Evolutionary conservation across 805 yeast genomes (phyloP).

Genomic region (Spathaspora hagerdaliae): DNA sequence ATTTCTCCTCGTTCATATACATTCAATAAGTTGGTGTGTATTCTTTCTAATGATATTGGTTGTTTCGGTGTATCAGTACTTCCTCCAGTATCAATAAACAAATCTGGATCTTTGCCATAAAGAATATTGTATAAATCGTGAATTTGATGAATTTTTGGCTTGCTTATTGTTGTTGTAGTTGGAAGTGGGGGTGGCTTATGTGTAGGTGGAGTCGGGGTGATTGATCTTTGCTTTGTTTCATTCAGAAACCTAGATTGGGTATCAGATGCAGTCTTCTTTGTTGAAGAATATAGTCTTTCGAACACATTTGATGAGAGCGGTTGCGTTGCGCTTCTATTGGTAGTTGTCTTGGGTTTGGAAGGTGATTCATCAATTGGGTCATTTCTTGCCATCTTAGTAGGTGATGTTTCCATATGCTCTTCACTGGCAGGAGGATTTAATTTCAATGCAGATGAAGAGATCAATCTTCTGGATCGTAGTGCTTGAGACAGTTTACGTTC

Average conservation of each 20-base stretch:
- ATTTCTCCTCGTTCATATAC: conserved; percentile 63
- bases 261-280: not conserved
- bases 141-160: not conserved
- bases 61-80: not conserved
- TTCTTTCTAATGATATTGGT: conserved; percentile 2
- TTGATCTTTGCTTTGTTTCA: too few species aligned
- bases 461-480: conserved; percentile 10
- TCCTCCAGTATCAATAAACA: conserved; percentile 13
- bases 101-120: conserved; percentile 20
- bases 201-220: too few species aligned
- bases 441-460: not conserved
- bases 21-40: conserved; percentile 25
- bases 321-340: conserved; percentile 5
- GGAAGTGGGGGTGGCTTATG: too few species aligned
- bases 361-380: not conserved
- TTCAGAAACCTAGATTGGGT: too few species aligned
- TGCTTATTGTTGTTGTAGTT: too few species aligned
- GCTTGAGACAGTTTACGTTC: not conserved
- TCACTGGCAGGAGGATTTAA: not conserved
- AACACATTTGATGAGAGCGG: conserved; percentile 6
- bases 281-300: conserved; percentile 8
- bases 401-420: too few species aligned
- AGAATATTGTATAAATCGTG: conserved; percentile 19
- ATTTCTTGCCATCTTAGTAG: too few species aligned
- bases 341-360: conserved; percentile 1